A percentile compares a stretch with the other conserved stretches of the same genome.
phyloP scores from a whole-genome alignment of 495 filamentous ascomycete species.

The Xylaria cubensis region DNA sequence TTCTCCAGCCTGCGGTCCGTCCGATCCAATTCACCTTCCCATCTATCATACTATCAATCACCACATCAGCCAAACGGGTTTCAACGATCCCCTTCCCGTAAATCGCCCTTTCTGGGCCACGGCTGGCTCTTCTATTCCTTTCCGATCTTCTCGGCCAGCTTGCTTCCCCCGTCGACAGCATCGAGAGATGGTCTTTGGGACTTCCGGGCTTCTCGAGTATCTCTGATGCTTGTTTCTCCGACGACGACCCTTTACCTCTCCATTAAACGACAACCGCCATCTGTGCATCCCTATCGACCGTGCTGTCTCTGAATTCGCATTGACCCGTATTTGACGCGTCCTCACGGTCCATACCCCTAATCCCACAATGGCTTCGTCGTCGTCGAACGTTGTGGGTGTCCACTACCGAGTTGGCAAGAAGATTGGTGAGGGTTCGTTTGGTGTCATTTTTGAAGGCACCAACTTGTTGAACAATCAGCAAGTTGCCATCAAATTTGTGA shows the following conservation, averaged over 20 bases:
- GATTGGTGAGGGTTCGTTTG: slow-evolving; percentile 98
- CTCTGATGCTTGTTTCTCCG: slow-evolving; percentile 27
- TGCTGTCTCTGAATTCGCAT: slow-evolving; percentile 6
- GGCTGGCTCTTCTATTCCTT: slow-evolving; percentile 27
- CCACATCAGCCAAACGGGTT: slow-evolving; percentile 18
- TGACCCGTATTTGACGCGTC: slow-evolving; percentile 12
- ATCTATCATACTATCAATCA: slow-evolving; percentile 27
- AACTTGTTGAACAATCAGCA: slow-evolving; percentile 99
- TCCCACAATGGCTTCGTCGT: slow-evolving; percentile 83
- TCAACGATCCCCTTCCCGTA: slow-evolving; percentile 15
- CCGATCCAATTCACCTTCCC: slow-evolving; percentile 24
- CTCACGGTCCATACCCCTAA: neutral
- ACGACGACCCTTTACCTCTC: slow-evolving; percentile 1
- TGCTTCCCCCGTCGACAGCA: slow-evolving; percentile 21
- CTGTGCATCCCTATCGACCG: slow-evolving; percentile 18
- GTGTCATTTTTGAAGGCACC: slow-evolving; percentile 98
- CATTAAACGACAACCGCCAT: slow-evolving; percentile 5
- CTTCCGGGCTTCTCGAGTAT: slow-evolving; percentile 21
- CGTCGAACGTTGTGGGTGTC: slow-evolving; percentile 97
- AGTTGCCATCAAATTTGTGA: slow-evolving; percentile 99
- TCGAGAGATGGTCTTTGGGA: slow-evolving; percentile 25
- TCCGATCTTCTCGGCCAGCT: slow-evolving; percentile 18
- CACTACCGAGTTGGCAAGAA: slow-evolving; percentile 99
- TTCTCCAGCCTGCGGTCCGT: slow-evolving; percentile 29
- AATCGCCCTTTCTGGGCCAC: slow-evolving; percentile 29